Evolutionary conservation across 768 basidiomycete species (phyloP), one percentile per base, ranked within the genome.

Genomic region (Lepiota venenata): DNA sequence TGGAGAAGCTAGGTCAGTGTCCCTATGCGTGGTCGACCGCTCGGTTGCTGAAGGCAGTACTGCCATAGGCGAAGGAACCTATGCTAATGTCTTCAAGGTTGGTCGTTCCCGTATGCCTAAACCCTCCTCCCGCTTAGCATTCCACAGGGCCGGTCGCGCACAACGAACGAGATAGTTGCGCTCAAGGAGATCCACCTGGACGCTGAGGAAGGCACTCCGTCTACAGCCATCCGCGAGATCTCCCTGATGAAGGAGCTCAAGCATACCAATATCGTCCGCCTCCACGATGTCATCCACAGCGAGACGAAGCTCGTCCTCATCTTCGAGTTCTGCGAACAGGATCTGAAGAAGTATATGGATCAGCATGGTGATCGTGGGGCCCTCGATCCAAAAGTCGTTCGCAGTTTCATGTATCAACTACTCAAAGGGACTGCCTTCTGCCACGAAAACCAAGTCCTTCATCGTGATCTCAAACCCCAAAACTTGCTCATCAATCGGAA

Each of bases 281-380:
- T 99, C 16, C 88, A 98, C 75, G 97, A 98, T 69, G 97, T 99
- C 46, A 98, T 98, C 59, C 97, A 99, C 71, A 98, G 95, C 15
- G 97, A 99, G 72, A 91, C 92, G 7, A 98, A 98, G 63, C 87
- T 99, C 46, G 91, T 98, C 58, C 88, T 99, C 55, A 95, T 99
- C 61, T 99, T 98, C 70, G 97, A 99, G 72, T 98, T 84, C 68
- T 97, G 94, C 70, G 97, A 99, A 64, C 92, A 95, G 71, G 97
- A 99, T 73, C 79, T 99, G 43, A 99, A 99, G 72, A 94, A 93
- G 67, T 98, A 98, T 70, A 99, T 99, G 97, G 97, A 99, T 69
- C 88, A 91, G 35, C 88, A 97, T 62, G 97, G 97, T 52, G 94
- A 98, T 60, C 84, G 95, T 41, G 94, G 97, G 50, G 94, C 96